Conservation (phyloP, 208 protist genomes). For the Angomonas ambiguus region DNA sequence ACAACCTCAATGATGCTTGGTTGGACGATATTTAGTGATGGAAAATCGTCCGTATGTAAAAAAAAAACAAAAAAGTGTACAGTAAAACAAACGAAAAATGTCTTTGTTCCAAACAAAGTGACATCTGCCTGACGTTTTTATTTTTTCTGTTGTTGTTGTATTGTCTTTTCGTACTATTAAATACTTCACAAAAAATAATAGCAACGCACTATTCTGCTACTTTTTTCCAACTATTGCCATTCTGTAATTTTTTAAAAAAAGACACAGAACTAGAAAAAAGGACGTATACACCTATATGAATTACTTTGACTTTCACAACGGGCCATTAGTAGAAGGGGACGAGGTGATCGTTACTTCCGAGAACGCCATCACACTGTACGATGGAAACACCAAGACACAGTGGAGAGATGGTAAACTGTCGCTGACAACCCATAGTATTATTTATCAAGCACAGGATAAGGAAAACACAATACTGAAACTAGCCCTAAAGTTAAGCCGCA, state of each 20-base stretch:
- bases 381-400: slow-evolving; percentile 45
- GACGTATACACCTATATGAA: too few species aligned
- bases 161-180: too few species aligned
- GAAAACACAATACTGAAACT: slow-evolving; percentile 31
- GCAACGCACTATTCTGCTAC: too few species aligned
- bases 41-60: too few species aligned
- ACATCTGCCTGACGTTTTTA: neutral
- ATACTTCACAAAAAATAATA: too few species aligned
- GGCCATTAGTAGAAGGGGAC: slow-evolving; percentile 22
- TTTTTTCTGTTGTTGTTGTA: too few species aligned
- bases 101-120: too few species aligned
- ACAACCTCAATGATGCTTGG: slow-evolving; percentile 33
- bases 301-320: slow-evolving; percentile 40
- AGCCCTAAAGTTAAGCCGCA: slow-evolving; percentile 35
- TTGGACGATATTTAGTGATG: slow-evolving; percentile 32
- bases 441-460: slow-evolving; percentile 40
- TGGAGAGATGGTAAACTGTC: slow-evolving; percentile 57
- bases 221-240: neutral
- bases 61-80: too few species aligned
- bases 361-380: slow-evolving; percentile 44
- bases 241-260: slow-evolving; percentile 1
- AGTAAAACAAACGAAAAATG: neutral
- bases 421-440: slow-evolving; percentile 57
- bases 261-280: too few species aligned
- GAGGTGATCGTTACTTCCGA: slow-evolving; percentile 52